Evolutionary conservation across 2,329 filamentous ascomycete species (phyloP), one percentile per base, ranked within the genome.

Genomic region (Cordyceps fumosorosea): DNA sequence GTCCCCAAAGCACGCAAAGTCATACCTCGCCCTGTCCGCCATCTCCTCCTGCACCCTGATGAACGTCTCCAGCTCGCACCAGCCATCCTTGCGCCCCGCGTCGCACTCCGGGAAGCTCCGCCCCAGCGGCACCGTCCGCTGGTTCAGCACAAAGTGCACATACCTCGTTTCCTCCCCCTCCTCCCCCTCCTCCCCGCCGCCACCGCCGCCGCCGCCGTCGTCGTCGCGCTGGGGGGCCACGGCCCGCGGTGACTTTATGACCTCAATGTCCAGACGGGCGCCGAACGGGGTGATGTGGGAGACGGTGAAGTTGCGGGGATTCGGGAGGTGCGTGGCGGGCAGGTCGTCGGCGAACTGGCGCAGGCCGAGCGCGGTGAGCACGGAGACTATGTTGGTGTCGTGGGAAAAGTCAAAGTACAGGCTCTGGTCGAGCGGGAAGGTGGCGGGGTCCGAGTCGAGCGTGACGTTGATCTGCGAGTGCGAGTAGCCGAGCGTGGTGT

Each of bases 331-430:
- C 12, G 79, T 77, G 1, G 81, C 76, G 0, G 85, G 84, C 3
- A 91, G 77, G 16, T 82, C 75, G 22, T 82, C 77, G 1, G 80
- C 77, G 69, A 93, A 91, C 69, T 92, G 89, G 3, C 76, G 84
- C 53, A 92, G 78, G 1, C 89, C 89, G 64, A 93, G 89, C 0
- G 89, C 89, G 0, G 88, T 85, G 4, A 92, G 76, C 65, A 91
- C 83, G 29, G 82, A 82, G 67, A 87, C 78, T 64, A 90, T 89
- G 70, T 89, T 90, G 37, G 87, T 88, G 73, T 93, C 89, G 72
- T 93, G 89, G 18, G 84, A 87, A 72, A 92, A 92, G 76, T 92
- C 89, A 56, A 92, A 83, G 72, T 91, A 91, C 18, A 93, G 78
- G 24, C 78, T 82, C 70, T 93, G 90, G 69, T 91, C 84, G 4